Evolutionary conservation across 176 grass and related monocot species (phyloP).

Genomic region (Bonia amplexicaulis): DNA sequence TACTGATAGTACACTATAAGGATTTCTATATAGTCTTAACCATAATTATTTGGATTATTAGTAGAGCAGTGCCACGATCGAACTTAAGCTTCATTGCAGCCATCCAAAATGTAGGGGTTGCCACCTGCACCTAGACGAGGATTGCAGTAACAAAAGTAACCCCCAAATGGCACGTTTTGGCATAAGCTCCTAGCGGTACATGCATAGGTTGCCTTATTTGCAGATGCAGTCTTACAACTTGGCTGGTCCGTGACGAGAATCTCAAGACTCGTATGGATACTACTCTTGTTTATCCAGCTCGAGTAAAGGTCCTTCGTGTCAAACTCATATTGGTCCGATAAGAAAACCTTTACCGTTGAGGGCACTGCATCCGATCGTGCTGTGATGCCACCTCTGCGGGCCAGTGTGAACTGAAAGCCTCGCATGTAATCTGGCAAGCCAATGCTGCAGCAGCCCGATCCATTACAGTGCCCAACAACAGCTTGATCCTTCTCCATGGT

Average conservation of each 20-base stretch:
- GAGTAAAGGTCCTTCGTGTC: background rate
- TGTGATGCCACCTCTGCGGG: background rate
- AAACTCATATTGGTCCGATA: background rate
- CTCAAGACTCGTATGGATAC: background rate
- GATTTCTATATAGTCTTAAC: too few species aligned
- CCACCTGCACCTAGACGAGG: too few species aligned
- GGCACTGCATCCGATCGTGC: background rate
- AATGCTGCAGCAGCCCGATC: constrained; percentile 16
- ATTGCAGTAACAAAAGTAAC: too few species aligned
- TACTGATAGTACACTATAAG: too few species aligned
- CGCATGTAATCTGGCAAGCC: background rate
- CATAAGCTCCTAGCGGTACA: background rate
- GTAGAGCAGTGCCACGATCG: too few species aligned
- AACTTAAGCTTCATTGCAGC: too few species aligned
- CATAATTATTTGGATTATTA: too few species aligned
- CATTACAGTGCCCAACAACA: background rate
- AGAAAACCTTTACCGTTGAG: background rate
- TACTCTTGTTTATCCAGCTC: background rate
- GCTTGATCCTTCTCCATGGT: background rate
- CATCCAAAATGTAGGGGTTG: too few species aligned
- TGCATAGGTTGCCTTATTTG: background rate
- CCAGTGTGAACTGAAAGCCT: background rate
- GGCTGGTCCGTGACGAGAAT: background rate
- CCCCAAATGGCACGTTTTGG: too few species aligned
- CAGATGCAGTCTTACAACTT: background rate